Base-by-base conservation (phyloP, 305 asterid species). In the Andrographis paniculata region DNA sequence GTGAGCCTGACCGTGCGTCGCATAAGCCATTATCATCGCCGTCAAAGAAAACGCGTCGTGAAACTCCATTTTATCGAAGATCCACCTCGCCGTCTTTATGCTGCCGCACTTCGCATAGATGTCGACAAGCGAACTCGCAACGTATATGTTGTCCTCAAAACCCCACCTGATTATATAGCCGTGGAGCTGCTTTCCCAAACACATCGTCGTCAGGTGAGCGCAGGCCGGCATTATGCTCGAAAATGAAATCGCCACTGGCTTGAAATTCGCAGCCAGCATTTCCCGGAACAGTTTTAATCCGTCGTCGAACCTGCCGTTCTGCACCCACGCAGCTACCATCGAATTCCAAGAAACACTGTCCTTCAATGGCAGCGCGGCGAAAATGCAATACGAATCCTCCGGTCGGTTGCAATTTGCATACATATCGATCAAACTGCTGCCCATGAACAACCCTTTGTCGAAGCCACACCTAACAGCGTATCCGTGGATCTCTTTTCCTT, bases 71-170 rank as follows among this genome's bases (percentile, higher is more conserved):
- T 24, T 71, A 48, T 85, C 82, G 14, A 85, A 89, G 16, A 85
- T 67, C 82, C 73, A 75, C 57, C 72, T 60, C 30, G 94, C 79
- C 37, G 48, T 56, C 51, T 36, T 51, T 50, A 85, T 31, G 71
- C 71, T 67, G 38, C 97, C 97, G 56, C 95, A 89, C 62, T 85
- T 89, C 17, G 97, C 84, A 53, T 89, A 89, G 94, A 89, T 76
- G 76, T 89, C 94, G 50, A 85, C 50, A 38, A 89, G 63, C 47
- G 97, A 82, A 76, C 93, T 84, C 48, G 83, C 82, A 16, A 89
- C 70, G 60, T 62, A 79, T 51, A 75, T 59, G 36, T 85, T 89
- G 31, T 63, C 69, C 55, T 50, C 70, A 66, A 82, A 77, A 0
- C 80, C 78, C 11, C 53, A 63, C 55, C 95, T 76, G 10, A 68